These are phyloP conservation scores for Nakaseomyces bracarensis DNA, from an alignment of 1,139 yeast genomes.

Conservation along the genomic window DNA sequence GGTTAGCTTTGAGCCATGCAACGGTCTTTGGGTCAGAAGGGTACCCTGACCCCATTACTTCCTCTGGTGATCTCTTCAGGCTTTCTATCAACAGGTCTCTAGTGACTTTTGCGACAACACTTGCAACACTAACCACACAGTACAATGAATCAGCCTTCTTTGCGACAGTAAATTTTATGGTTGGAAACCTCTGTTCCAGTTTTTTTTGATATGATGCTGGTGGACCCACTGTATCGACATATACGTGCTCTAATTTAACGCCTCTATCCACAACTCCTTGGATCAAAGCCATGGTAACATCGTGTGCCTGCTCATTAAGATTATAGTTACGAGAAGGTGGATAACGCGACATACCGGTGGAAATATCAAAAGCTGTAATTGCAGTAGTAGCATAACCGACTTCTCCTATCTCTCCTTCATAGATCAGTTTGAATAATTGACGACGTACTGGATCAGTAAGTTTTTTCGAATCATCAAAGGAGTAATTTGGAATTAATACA, in stretches of 20 bases:
- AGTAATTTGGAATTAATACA: constrained; percentile 48
- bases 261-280: constrained; percentile 51
- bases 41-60: constrained; percentile 69
- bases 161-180: constrained; percentile 68
- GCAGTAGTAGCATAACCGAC: constrained; percentile 87
- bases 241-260: constrained; percentile 59
- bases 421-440: constrained; percentile 51
- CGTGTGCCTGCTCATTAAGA: constrained; percentile 93
- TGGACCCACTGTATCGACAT: constrained; percentile 95
- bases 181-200: constrained; percentile 60
- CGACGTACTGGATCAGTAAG: constrained; percentile 66
- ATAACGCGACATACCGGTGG: constrained; percentile 77
- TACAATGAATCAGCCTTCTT: constrained; percentile 93
- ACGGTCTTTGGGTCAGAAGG: constrained; percentile 88
- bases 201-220: constrained; percentile 77
- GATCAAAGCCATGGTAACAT: constrained; percentile 76
- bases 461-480: constrained; percentile 90
- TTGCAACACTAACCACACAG: constrained; percentile 92
- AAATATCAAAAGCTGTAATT: constrained; percentile 80
- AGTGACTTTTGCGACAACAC: constrained; percentile 95
- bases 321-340: constrained; percentile 53
- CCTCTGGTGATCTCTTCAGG: constrained; percentile 24
- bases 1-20: constrained; percentile 50
- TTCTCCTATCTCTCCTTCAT: constrained; percentile 41
- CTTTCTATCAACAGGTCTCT: constrained; percentile 62